These are phyloP conservation scores for Spergularia bocconei DNA, from an alignment of 148 eudicot species.

Conservation along the genomic window DNA sequence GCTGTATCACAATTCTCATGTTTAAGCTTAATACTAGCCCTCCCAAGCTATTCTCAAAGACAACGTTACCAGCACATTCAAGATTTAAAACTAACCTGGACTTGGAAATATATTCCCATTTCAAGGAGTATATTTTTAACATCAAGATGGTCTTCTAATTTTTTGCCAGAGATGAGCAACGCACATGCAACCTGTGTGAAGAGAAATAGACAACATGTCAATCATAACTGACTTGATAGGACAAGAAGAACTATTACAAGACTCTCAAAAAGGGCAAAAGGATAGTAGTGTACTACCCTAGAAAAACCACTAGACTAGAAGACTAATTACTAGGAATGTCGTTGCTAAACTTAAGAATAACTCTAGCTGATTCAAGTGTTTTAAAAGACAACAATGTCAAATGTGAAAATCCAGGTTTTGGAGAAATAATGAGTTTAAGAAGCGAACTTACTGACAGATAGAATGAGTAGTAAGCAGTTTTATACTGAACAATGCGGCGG, in stretches of 20 bases:
- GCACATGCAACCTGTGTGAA: constrained; percentile 76
- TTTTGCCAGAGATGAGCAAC: constrained; percentile 68
- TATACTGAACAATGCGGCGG: constrained; percentile 91
- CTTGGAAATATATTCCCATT: constrained; percentile 76
- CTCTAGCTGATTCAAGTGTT: background rate
- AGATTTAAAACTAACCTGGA: constrained; percentile 46
- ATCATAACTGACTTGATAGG: background rate
- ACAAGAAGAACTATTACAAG: no score
- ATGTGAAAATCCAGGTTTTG: background rate
- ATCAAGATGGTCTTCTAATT: constrained; percentile 62
- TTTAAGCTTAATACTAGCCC: background rate
- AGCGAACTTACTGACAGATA: constrained; percentile 77
- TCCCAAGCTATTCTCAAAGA: no score
- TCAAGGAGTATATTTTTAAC: constrained; percentile 54
- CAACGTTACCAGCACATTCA: no score
- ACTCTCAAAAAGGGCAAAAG: no score
- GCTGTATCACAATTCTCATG: background rate
- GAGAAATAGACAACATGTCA: constrained; percentile 10
- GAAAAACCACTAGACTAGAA: no score
- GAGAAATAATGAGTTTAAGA: background rate
- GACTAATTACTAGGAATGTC: no score
- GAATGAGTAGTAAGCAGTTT: constrained; percentile 92
- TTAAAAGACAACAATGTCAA: background rate
- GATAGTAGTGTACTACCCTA: no score
- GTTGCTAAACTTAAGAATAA: no score